Percentiles rank a stretch among this genome's conserved stretches.
These are phyloP conservation scores for Penicillium palitans DNA, from an alignment of 2,329 filamentous ascomycete species.

Conservation along the genomic window DNA sequence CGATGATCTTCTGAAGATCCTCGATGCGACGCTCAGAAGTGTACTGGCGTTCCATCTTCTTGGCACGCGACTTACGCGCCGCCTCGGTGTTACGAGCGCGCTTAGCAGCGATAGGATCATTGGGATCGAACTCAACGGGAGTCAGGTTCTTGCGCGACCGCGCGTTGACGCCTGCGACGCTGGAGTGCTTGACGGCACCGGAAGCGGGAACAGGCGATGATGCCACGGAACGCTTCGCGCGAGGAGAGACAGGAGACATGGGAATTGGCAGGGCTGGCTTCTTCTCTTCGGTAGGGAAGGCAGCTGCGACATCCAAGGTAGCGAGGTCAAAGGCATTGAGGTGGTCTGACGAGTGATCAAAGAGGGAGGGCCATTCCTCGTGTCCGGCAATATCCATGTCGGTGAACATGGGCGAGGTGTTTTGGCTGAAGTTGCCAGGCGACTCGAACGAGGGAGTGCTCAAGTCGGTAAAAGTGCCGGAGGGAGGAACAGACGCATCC, in stretches of 20 bases:
- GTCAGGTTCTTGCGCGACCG: conserved; percentile 79
- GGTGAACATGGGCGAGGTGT: conserved; percentile 75
- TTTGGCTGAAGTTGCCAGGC: conserved; percentile 67
- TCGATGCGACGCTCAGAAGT: conserved; percentile 72
- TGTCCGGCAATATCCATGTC: conserved; percentile 56
- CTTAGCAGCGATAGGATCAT: conserved; percentile 80
- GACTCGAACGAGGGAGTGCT: conserved; percentile 82
- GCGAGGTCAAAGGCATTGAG: conserved; percentile 33
- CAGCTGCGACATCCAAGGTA: conserved; percentile 29
- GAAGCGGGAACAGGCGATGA: conserved; percentile 24
- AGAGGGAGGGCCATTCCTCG: conserved; percentile 69
- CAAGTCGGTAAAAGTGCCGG: conserved; percentile 75
- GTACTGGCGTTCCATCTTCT: conserved; percentile 75
- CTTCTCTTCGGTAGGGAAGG: conserved; percentile 20
- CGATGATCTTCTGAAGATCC: conserved; percentile 58
- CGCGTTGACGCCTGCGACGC: conserved; percentile 67
- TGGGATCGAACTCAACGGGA: conserved; percentile 73
- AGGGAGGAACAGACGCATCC: conserved; percentile 76
- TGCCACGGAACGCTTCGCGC: conserved; percentile 32
- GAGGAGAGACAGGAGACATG: conserved; percentile 34
- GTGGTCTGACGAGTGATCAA: conserved; percentile 32
- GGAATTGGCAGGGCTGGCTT: conserved; percentile 25
- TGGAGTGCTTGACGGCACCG: conserved; percentile 61
- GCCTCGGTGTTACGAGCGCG: conserved; percentile 91
- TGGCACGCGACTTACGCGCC: conserved; percentile 86